A percentile compares a stretch with the other conserved stretches of the same genome.
These are phyloP conservation scores for Penicillium sp. DNA, from an alignment of 2,329 filamentous ascomycete species.

Conservation along the genomic window DNA sequence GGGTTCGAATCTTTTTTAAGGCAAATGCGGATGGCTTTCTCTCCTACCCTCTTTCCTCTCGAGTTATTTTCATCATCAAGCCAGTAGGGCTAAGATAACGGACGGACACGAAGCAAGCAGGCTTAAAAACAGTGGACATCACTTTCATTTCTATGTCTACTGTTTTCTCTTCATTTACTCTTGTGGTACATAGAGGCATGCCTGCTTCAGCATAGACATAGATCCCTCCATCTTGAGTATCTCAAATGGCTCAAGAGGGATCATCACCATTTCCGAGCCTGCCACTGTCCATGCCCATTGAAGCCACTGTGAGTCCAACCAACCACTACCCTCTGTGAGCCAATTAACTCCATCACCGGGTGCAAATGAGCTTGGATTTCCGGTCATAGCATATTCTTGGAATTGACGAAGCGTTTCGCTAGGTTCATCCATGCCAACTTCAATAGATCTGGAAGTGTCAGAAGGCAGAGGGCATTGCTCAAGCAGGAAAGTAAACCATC, in stretches of 20 bases:
- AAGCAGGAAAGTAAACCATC: constrained; percentile 38
- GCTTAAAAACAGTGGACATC: neutral
- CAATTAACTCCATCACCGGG: constrained; percentile 14
- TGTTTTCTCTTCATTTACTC: constrained; percentile 7
- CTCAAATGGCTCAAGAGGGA: constrained; percentile 34
- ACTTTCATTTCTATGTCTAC: neutral
- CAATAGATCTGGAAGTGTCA: constrained; percentile 31
- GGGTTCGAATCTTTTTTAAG: neutral
- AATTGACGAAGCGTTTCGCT: constrained; percentile 17
- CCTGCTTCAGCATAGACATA: constrained; percentile 29
- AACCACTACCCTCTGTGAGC: constrained; percentile 28
- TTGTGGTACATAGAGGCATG: constrained; percentile 39
- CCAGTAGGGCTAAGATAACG: neutral
- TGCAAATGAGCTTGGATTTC: constrained; percentile 15
- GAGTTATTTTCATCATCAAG: neutral
- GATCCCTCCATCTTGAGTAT: constrained; percentile 26
- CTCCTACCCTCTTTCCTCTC: neutral
- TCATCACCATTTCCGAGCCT: constrained; percentile 39
- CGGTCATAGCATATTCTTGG: neutral
- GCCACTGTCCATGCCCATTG: constrained; percentile 45
- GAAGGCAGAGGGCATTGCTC: constrained; percentile 33
- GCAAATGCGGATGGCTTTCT: neutral
- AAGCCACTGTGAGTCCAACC: constrained; percentile 39
- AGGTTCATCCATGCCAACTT: constrained; percentile 21
- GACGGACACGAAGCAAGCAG: neutral